phyloP scores from a whole-genome alignment of 2,329 filamentous ascomycete species.

The Cercospora sp. region DNA sequence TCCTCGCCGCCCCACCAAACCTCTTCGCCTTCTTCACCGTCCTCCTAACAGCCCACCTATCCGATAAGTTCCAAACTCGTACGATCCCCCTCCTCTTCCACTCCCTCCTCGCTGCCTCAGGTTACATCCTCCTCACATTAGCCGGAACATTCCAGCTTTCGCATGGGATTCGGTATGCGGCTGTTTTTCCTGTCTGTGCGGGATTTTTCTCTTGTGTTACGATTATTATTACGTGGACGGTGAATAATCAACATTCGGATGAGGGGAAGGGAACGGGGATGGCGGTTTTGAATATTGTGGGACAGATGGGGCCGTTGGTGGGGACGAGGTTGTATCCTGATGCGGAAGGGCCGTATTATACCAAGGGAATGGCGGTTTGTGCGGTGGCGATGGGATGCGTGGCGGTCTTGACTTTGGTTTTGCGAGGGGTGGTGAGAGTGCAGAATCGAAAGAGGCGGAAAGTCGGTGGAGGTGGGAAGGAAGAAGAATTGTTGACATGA shows the following conservation, averaged over 20 bases:
- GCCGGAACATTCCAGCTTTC: conserved; percentile 41
- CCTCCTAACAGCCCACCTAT: conserved; percentile 69
- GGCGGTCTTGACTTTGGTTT: conserved; percentile 44
- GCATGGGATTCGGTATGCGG: conserved; percentile 62
- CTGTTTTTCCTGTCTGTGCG: conserved; percentile 73
- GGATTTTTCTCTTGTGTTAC: conserved; percentile 86
- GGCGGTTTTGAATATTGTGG: conserved; percentile 77
- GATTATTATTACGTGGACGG: conserved; percentile 81
- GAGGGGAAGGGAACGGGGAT: conserved; percentile 73
- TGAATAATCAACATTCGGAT: conserved; percentile 77
- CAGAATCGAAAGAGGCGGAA: conserved; percentile 35
- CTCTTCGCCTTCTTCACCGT: conserved; percentile 72
- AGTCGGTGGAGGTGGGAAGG: not conserved
- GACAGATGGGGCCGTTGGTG: conserved; percentile 71
- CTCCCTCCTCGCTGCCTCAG: conserved; percentile 63
- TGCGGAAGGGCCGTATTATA: conserved; percentile 52
- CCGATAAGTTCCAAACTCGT: conserved; percentile 66
- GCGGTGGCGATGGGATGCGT: conserved; percentile 53
- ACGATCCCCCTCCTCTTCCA: conserved; percentile 68
- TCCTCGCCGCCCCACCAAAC: conserved; percentile 78
- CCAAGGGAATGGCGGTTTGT: conserved; percentile 54
- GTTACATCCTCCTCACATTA: conserved; percentile 51
- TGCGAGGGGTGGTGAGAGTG: conserved; percentile 46
- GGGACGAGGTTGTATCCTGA: conserved; percentile 59
- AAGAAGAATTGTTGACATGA: not conserved